A percentile compares a stretch with the other conserved stretches of the same genome.
Evolutionary conservation across 2,329 filamentous ascomycete species (phyloP).

Genomic region (Penicillium sclerotigenum): DNA sequence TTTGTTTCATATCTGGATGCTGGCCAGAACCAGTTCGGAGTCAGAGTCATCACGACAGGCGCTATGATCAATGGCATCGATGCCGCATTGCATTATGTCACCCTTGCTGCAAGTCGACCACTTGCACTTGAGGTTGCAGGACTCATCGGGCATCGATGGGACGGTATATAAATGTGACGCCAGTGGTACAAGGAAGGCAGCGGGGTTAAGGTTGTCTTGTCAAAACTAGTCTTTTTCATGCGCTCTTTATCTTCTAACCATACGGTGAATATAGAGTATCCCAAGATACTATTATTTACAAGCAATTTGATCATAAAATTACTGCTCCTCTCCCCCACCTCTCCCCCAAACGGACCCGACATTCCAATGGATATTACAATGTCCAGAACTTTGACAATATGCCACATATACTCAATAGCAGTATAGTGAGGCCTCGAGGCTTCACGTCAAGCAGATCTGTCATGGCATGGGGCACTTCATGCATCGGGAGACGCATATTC

Average conservation of each 20-base stretch:
- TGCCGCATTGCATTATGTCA: neutral
- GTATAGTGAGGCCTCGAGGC: neutral
- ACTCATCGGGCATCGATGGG: neutral
- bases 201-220: neutral
- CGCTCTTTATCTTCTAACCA: neutral
- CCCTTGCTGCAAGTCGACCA: neutral
- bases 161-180: neutral
- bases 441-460: constrained; percentile 15
- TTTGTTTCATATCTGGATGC: neutral
- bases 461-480: constrained; percentile 15
- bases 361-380: neutral
- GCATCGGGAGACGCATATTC: constrained; percentile 16
- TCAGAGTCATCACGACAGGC: neutral
- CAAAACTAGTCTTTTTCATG: neutral
- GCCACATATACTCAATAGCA: neutral
- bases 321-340: too few species aligned
- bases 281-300: neutral
- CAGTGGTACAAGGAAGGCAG: neutral
- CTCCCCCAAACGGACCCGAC: too few species aligned
- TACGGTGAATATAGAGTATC: neutral
- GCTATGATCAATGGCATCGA: neutral
- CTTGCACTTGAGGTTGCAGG: neutral
- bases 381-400: neutral
- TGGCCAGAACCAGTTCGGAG: neutral
- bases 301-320: neutral